Evolutionary conservation across 805 yeast genomes (phyloP).

Genomic region (Candida nanaspora): DNA sequence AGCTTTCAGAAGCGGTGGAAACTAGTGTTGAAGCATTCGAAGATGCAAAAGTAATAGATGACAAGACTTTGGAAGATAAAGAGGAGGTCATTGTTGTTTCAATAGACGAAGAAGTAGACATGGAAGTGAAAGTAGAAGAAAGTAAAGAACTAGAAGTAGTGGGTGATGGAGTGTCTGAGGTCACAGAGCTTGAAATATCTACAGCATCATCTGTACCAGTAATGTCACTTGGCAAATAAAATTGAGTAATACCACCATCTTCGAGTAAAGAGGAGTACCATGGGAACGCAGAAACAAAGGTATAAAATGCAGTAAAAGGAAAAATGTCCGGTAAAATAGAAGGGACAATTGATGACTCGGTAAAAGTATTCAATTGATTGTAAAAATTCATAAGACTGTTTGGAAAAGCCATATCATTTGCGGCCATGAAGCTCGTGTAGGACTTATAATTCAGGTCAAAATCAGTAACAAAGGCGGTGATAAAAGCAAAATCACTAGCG

Average conservation of each 20-base stretch:
- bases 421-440: constrained; percentile 29
- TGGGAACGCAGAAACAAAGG: constrained; percentile 25
- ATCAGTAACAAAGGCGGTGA: constrained; percentile 26
- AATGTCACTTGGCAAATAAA: constrained; percentile 23
- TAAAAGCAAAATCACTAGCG: constrained; percentile 21
- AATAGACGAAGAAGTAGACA: not conserved
- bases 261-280: constrained; percentile 24
- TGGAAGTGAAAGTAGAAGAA: too few relatives aligned
- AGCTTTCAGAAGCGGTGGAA: not conserved
- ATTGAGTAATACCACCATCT: constrained; percentile 17
- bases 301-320: constrained; percentile 26
- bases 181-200: not conserved
- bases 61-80: too few relatives aligned
- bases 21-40: not conserved
- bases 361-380: constrained; percentile 9
- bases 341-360: constrained; percentile 11
- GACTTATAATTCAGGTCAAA: constrained; percentile 17
- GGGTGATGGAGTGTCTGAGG: not conserved
- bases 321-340: constrained; percentile 20
- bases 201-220: constrained; percentile 6
- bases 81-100: not conserved
- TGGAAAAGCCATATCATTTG: constrained; percentile 21
- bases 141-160: too few relatives aligned
- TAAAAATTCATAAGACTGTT: constrained; percentile 22
- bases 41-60: not conserved